phyloP scores from a whole-genome alignment of 2,329 filamentous ascomycete genomes.

The Neurospora sp. region DNA sequence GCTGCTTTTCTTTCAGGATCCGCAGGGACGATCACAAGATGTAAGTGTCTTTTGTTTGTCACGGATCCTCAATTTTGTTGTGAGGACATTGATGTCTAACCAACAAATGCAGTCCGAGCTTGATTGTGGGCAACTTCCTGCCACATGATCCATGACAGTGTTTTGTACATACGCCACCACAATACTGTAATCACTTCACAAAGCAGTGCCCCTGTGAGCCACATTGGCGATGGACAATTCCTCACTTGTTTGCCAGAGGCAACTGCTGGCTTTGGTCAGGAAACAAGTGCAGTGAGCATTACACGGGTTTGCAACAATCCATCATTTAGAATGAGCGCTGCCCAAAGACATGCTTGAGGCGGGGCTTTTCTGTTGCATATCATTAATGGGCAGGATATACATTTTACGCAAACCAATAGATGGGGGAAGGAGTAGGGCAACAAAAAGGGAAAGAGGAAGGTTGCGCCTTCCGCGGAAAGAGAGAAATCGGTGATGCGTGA shows the following conservation, averaged over 20 bases:
- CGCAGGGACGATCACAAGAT: slow-evolving; percentile 91
- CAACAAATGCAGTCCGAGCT: slow-evolving; percentile 55
- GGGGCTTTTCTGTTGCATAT: not conserved
- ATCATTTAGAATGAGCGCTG: not conserved
- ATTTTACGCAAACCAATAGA: not conserved
- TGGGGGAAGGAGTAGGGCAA: not conserved
- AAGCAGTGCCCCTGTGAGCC: not conserved
- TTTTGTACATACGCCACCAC: not conserved
- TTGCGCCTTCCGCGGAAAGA: not conserved
- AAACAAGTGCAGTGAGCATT: not conserved
- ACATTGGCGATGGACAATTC: not conserved
- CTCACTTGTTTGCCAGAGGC: not conserved
- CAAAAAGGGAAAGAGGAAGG: not conserved
- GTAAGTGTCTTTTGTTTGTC: slow-evolving; percentile 44
- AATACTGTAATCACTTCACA: not conserved
- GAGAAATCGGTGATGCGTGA: not conserved
- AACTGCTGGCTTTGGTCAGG: not conserved
- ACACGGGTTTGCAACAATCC: not conserved
- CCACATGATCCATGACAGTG: slow-evolving; percentile 58
- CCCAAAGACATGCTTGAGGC: not conserved
- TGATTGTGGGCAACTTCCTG: slow-evolving; percentile 95
- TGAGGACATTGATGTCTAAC: not conserved
- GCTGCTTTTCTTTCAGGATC: slow-evolving; percentile 97
- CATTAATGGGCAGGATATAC: not conserved
- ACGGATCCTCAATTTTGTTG: not conserved